Percentiles rank a stretch among this genome's conserved stretches.
Conservation (phyloP, 805 yeast genomes). For the Ogataea ganodermae region DNA sequence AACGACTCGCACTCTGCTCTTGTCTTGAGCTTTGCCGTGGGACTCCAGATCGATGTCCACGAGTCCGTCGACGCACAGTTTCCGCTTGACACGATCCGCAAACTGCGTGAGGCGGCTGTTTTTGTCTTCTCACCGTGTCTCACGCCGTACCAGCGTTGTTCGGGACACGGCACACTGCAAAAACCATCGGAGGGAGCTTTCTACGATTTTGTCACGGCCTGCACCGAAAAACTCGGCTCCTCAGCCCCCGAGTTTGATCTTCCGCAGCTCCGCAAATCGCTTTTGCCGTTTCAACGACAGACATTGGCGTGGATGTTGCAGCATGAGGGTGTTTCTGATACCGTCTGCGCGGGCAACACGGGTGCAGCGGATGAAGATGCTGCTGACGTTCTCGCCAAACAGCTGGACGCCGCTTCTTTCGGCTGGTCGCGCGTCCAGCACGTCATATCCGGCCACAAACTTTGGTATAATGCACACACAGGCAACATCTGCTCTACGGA, state of each 20-base stretch:
- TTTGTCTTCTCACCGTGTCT: slow-evolving; percentile 19
- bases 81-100: slow-evolving; percentile 22
- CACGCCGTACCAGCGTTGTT: slow-evolving; percentile 29
- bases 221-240: slow-evolving; percentile 36
- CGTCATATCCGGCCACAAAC: slow-evolving; percentile 5
- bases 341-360: no score
- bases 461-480: slow-evolving; percentile 54
- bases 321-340: slow-evolving; percentile 53
- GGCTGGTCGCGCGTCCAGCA: slow-evolving; percentile 49
- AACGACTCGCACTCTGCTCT: slow-evolving; percentile 2
- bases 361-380: background rate
- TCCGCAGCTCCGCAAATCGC: slow-evolving; percentile 24
- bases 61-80: slow-evolving; percentile 21
- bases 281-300: slow-evolving; percentile 49
- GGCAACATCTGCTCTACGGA: slow-evolving; percentile 44
- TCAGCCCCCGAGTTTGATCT: slow-evolving; percentile 13
- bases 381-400: slow-evolving; percentile 24
- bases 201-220: slow-evolving; percentile 50
- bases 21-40: slow-evolving; percentile 3
- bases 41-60: slow-evolving; percentile 12
- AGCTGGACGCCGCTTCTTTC: slow-evolving; percentile 46
- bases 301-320: slow-evolving; percentile 59
- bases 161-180: slow-evolving; percentile 3
- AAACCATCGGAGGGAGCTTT: slow-evolving; percentile 39
- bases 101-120: slow-evolving; percentile 19